Evolutionary conservation across 345 rosid genomes (phyloP), one percentile per base, ranked within the genome.

Genomic region (Cardamine chenopodiifolia): DNA sequence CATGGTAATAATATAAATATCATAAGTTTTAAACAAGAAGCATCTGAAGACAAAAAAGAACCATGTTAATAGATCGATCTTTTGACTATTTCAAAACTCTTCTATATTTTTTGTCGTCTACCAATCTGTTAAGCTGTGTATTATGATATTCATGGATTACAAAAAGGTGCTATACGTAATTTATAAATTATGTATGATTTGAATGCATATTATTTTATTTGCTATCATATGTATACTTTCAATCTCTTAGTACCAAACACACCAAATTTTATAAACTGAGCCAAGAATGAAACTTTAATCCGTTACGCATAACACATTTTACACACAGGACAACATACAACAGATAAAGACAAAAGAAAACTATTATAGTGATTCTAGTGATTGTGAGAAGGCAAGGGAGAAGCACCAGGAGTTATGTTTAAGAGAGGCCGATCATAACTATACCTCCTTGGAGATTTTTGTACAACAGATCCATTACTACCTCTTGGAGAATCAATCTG

Each of bases 341-440:
- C 57, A 71, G 61, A 62, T 2, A 40, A 28, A 22, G 14, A 61
- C 34, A 62, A 42, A 62, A 15, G 1, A 19, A 14, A 55, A 58
- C 26, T 34, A 26, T 13, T 35, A 47, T 29, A 57, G 35, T 48
- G 62, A 59, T 42, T 59, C 54, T 82, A 88, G 26, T 78, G 90
- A 71, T 79, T 74, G 42, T 84, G 85, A 34, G 83, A 53, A 25
- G 80, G 86, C 82, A 91, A 74, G 11, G 94, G 96, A 8, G 89
- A 91, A 44, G 86, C 91, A 64, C 25, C 55, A 0, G 94, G 91
- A 2, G 88, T 85, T 66, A 78, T 17, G 70, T 84, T 75, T 66
- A 82, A 71, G 1, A 92, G 88, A 63, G 94, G 85, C 7, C 79
- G 86, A 18, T 81, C 87, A 9, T 81, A 81, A 72, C 72, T 78